Evolutionary conservation across 192 early-diverging fungal species (phyloP).

Genomic region (Backusella tarrabulga): DNA sequence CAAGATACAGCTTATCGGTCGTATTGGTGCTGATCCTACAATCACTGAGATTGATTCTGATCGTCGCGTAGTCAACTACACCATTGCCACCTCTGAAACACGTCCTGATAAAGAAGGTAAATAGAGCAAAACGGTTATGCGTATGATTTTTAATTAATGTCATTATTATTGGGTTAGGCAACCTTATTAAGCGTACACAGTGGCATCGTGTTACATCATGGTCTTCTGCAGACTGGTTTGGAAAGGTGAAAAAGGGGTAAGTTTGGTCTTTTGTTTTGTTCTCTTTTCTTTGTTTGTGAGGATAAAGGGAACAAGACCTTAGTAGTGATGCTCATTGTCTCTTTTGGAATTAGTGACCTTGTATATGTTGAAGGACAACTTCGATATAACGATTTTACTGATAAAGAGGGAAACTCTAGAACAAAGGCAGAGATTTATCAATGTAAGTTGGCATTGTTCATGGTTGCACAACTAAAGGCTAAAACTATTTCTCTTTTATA

Average conservation of each 20-base stretch:
- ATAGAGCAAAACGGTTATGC: neutral
- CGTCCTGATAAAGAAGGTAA: slow-evolving; percentile 60
- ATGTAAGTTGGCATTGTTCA: slow-evolving; percentile 31
- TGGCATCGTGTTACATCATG: slow-evolving; percentile 64
- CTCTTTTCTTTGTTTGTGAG: neutral
- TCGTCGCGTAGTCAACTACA: slow-evolving; percentile 50
- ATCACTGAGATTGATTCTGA: slow-evolving; percentile 41
- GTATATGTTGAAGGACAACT: slow-evolving; percentile 65
- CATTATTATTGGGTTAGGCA: slow-evolving; percentile 34
- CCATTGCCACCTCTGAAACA: slow-evolving; percentile 62
- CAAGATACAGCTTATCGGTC: slow-evolving; percentile 65
- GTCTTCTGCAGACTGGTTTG: slow-evolving; percentile 36
- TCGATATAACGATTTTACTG: slow-evolving; percentile 59
- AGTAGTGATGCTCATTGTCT: neutral
- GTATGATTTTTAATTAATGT: neutral
- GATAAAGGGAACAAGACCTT: neutral
- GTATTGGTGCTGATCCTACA: slow-evolving; percentile 61
- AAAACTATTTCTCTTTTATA: neutral
- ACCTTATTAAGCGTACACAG: slow-evolving; percentile 63
- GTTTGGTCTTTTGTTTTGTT: neutral
- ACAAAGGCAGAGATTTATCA: slow-evolving; percentile 49
- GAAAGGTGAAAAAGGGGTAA: slow-evolving; percentile 56
- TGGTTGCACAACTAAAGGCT: neutral
- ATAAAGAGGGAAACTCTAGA: slow-evolving; percentile 59
- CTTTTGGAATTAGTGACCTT: slow-evolving; percentile 37